phyloP scores from a whole-genome alignment of 139 green algal genomes.

The Tetraselmis striata region DNA sequence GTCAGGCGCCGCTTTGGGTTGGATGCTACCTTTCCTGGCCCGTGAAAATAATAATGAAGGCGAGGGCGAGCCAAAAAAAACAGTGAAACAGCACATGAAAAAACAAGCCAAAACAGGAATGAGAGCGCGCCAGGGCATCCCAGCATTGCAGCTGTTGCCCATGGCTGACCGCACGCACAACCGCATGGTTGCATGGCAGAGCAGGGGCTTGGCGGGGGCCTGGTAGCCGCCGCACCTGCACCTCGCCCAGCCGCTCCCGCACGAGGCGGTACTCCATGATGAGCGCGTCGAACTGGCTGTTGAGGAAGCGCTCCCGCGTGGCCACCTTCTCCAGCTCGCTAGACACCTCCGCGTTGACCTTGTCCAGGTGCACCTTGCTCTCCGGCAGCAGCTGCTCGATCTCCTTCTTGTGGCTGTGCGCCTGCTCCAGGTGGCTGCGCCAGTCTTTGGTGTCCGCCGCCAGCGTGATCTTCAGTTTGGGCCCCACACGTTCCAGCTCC shows the following conservation, averaged over 20 bases:
- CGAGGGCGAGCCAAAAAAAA: too few species aligned
- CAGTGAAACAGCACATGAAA: too few species aligned
- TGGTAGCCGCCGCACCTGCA: too few species aligned
- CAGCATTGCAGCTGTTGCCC: too few species aligned
- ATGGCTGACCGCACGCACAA: too few species aligned
- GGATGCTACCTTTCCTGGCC: too few species aligned
- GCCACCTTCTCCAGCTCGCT: constrained; percentile 56
- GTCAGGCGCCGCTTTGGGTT: too few species aligned
- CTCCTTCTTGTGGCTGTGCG: constrained; percentile 36
- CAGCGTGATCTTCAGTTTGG: constrained; percentile 52
- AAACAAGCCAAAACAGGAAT: too few species aligned
- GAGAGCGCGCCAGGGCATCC: too few species aligned
- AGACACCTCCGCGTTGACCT: background rate
- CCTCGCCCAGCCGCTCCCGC: constrained; percentile 26
- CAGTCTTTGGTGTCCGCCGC: constrained; percentile 63
- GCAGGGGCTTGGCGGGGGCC: too few species aligned
- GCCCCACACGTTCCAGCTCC: constrained; percentile 66
- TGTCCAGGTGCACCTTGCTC: constrained; percentile 16
- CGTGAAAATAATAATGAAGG: too few species aligned
- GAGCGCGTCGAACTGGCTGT: constrained; percentile 56
- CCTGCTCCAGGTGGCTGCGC: constrained; percentile 63
- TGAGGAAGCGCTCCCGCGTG: constrained; percentile 60
- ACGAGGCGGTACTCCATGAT: constrained; percentile 49
- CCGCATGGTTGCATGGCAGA: too few species aligned
- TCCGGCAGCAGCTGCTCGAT: constrained; percentile 11